Base-by-base conservation (phyloP, 2,329 filamentous ascomycete genomes). In the Sodiomyces alkalinus region DNA sequence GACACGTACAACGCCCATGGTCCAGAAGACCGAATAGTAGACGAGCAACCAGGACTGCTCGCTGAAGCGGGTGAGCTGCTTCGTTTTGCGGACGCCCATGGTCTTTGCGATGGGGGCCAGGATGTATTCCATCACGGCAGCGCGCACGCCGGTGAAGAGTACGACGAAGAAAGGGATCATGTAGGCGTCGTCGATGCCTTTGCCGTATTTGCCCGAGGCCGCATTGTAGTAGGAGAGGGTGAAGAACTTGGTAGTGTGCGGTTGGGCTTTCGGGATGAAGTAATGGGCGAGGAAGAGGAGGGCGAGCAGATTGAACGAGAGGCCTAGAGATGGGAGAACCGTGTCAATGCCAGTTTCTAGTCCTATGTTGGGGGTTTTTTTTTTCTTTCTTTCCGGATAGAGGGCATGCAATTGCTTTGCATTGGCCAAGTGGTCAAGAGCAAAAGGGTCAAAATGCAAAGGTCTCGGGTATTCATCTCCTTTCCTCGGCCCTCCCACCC, bases 11-110 rank as follows among this genome's bases (percentile, higher is more conserved):
- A 92, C 66, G 41, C 90, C 90, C 35, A 87, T 58, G 9, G 73
- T 64, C 80, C 83, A 96, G 48, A 86, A 87, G 31, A 76, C 59
- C 25, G 59, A 58, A 52, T 87, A 87, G 57, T 94, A 96, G 24
- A 90, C 53, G 32, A 92, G 58, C 47, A 93, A 63, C 82, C 87
- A 96, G 26, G 77, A 82, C 57, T 98, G 90, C 58, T 98, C 90
- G 36, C 83, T 83, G 55, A 96, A 92, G 33, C 90, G 71, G 27
- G 81, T 71, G 34, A 78, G 60, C 26, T 74, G 72, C 58, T 93
- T 94, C 47, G 62, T 64, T 46, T 77, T 80, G 41, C 67, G 65
- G 42, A 94, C 69, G 19, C 87, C 87, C 37, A 68, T 65, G 26
- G 62, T 57, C 38, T 70, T 74, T 23, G 80, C 86, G 31, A 92